These are phyloP conservation scores for Malassezia dermatis DNA, from an alignment of 1,284 basidiomycete species.

Conservation along the genomic window DNA sequence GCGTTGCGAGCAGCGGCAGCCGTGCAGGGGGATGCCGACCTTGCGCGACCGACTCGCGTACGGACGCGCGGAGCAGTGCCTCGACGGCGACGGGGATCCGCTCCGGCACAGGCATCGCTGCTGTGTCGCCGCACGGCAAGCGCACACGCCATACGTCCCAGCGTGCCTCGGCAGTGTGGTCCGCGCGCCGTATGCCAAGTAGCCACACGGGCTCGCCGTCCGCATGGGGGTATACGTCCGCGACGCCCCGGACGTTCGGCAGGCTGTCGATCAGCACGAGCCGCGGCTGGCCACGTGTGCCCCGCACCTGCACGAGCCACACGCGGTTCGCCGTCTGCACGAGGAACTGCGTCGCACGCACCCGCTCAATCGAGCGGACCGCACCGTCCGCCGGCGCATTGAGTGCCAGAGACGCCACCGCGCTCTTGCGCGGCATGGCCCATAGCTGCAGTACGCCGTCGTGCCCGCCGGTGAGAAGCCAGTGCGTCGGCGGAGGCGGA, in stretches of 20 bases:
- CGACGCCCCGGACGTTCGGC: constrained; percentile 9
- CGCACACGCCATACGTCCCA: constrained; percentile 18
- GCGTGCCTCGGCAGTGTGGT: neutral
- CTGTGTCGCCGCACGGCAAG: neutral
- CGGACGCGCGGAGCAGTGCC: constrained; percentile 2
- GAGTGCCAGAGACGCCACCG: neutral
- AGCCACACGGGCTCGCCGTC: constrained; percentile 1
- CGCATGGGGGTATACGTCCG: neutral
- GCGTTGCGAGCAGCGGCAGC: constrained; percentile 10
- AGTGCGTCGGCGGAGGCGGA: neutral
- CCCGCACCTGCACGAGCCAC: constrained; percentile 10
- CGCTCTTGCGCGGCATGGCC: neutral
- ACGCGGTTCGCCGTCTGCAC: constrained; percentile 12
- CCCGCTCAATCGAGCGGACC: neutral
- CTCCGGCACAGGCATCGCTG: neutral
- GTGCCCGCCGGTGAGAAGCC: constrained; percentile 10
- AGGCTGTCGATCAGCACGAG: constrained; percentile 3
- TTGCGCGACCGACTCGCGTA: neutral
- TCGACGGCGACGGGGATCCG: constrained; percentile 5
- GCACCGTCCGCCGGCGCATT: constrained; percentile 5
- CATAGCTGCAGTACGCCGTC: constrained; percentile 6
- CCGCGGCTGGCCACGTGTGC: neutral
- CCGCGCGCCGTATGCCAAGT: constrained; percentile 12
- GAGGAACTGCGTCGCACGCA: neutral
- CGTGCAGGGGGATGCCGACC: neutral